Evolutionary conservation across 345 rosid genomes (phyloP).

Genomic region (Rhodamnia rubescens): DNA sequence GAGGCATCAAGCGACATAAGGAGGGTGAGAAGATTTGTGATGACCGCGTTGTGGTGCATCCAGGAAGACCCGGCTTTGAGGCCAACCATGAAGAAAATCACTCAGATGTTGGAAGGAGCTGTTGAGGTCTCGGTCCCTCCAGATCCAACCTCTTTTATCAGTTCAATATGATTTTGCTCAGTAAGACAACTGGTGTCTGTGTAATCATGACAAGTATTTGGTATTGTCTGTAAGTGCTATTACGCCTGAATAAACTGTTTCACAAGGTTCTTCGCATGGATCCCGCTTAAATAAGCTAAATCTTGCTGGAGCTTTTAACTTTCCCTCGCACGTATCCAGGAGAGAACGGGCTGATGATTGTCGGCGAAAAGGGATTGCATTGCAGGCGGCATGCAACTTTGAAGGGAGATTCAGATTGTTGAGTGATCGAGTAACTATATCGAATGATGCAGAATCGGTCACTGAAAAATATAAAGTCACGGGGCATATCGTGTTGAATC

Average conservation of each 20-base stretch:
- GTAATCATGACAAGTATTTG: background rate
- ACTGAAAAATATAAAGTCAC: background rate
- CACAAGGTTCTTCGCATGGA: constrained; percentile 35
- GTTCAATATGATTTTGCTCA: background rate
- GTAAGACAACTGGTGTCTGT: background rate
- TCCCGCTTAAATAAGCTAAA: constrained; percentile 7
- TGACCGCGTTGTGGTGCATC: constrained; percentile 1
- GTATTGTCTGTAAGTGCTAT: background rate
- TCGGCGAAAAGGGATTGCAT: background rate
- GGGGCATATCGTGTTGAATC: background rate
- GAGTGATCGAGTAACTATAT: background rate
- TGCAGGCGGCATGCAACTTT: background rate
- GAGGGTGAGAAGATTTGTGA: background rate
- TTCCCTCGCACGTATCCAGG: background rate
- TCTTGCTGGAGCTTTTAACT: background rate
- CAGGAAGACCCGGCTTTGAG: constrained; percentile 2
- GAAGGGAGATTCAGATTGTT: background rate
- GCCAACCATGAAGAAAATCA: constrained; percentile 1
- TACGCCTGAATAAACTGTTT: constrained; percentile 11
- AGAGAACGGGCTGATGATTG: background rate
- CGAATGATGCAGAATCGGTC: background rate
- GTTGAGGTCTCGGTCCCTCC: constrained; percentile 1
- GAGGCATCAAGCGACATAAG: background rate
- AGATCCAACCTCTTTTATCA: background rate
- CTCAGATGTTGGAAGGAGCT: constrained; percentile 2